Percentiles rank a stretch among this genome's conserved stretches.
Evolutionary conservation across 192 early-diverging fungal genomes (phyloP).

Genomic region (Umbelopsis isabellina): DNA sequence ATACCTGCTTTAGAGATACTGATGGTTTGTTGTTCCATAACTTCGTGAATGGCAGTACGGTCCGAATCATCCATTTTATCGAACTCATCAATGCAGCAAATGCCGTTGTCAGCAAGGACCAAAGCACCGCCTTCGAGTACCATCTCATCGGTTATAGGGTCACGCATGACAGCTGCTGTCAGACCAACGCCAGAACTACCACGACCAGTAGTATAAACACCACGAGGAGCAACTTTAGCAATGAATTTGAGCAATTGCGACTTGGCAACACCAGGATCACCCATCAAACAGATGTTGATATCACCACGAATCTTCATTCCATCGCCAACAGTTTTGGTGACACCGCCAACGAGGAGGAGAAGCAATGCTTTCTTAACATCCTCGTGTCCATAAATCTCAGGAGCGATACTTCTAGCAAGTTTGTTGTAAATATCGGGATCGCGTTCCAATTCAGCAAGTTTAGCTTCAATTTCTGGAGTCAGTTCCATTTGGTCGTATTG

Average conservation of each 20-base stretch:
- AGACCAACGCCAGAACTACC: slow-evolving; percentile 96
- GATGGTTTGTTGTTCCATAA: slow-evolving; percentile 99
- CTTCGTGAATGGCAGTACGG: slow-evolving; percentile 97
- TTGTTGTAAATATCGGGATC: slow-evolving; percentile 78
- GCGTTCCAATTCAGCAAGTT: slow-evolving; percentile 58
- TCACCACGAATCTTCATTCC: slow-evolving; percentile 98
- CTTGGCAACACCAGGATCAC: slow-evolving; percentile 98
- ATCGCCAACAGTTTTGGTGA: slow-evolving; percentile 81
- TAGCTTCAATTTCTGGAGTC: slow-evolving; percentile 53
- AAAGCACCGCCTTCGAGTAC: slow-evolving; percentile 97
- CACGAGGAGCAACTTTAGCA: slow-evolving; percentile 90
- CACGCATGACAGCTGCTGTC: slow-evolving; percentile 92
- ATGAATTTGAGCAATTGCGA: slow-evolving; percentile 96
- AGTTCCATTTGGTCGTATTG: slow-evolving; percentile 85
- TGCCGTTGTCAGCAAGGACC: slow-evolving; percentile 96
- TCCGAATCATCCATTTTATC: slow-evolving; percentile 99
- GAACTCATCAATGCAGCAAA: slow-evolving; percentile 99
- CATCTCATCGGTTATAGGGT: slow-evolving; percentile 94
- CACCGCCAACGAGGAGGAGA: slow-evolving; percentile 80
- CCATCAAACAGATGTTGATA: slow-evolving; percentile 97
- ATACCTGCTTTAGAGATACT: slow-evolving; percentile 98
- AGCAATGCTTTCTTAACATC: slow-evolving; percentile 93
- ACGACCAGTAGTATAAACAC: slow-evolving; percentile 95
- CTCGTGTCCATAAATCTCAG: slow-evolving; percentile 91
- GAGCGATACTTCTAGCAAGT: slow-evolving; percentile 79